Conservation (phyloP, 2,329 filamentous ascomycete genomes). For the Penicillium psychrosexuale region DNA sequence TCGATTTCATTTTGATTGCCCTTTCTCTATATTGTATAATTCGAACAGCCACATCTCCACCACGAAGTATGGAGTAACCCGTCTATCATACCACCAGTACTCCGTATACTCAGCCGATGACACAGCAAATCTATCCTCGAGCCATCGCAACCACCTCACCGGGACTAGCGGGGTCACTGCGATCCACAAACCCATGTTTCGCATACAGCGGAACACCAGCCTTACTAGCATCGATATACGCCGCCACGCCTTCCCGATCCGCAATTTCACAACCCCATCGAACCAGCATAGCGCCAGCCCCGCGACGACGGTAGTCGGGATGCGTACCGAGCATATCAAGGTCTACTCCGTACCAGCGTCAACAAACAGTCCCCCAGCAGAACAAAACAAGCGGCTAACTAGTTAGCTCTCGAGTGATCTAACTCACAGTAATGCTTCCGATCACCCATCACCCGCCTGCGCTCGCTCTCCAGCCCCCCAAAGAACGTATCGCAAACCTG, state of each 20-base stretch:
- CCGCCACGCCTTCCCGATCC: conserved; percentile 32
- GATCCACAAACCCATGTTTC: conserved; percentile 42
- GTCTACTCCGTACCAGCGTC: conserved; percentile 24
- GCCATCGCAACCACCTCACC: conserved; percentile 11
- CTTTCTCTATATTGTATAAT: too few relatives aligned
- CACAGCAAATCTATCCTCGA: background rate
- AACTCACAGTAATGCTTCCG: conserved; percentile 28
- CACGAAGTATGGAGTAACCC: too few relatives aligned
- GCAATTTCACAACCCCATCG: conserved; percentile 40
- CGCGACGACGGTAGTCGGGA: conserved; percentile 43
- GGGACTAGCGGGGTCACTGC: conserved; percentile 1
- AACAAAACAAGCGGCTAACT: background rate
- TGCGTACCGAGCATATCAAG: conserved; percentile 42
- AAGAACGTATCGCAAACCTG: conserved; percentile 21
- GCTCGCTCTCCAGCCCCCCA: conserved; percentile 17
- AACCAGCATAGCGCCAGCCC: conserved; percentile 41
- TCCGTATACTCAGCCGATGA: background rate
- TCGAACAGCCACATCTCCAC: background rate
- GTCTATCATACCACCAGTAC: background rate
- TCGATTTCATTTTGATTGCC: background rate
- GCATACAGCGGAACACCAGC: conserved; percentile 38
- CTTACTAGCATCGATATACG: conserved; percentile 40
- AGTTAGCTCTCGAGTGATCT: background rate
- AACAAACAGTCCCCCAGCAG: background rate
- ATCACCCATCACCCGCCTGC: conserved; percentile 24